Evolutionary conservation across 305 asterid species (phyloP), one percentile per base, ranked within the genome.

Genomic region (Stenogyne calaminthoides): DNA sequence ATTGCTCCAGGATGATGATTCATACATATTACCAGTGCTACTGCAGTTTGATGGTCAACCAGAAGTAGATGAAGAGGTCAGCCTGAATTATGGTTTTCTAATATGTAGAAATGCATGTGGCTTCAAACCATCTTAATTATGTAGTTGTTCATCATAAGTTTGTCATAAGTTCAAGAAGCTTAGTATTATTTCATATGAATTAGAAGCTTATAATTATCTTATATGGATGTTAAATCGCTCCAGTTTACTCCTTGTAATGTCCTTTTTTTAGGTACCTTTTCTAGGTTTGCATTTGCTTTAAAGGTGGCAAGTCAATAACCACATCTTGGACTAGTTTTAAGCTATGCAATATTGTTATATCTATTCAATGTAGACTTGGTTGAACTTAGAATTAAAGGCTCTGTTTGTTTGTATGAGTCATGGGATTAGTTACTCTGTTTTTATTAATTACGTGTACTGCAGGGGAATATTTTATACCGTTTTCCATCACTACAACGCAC

Each of bases 401-500:
- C 3, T 2, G 2, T 25, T 25, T 25, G 29, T 25, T n/a, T 25
- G 29, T 10, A 20, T 62, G 37, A 54, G 52, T 54, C 4, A n/a
- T 54, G 29, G 49, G 22, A 22, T 63, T 36, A 36, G 47, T 36
- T 34, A 34, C 25, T 62, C 8, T 7, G 2, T 34, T 20, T 68
- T 29, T 61, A 10, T 68, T n/a, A 5, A 63, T 18, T 39, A 10
- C 70, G 2, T 64, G 70, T 76, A 51, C 72, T 78, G 84, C 92
- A 95, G 99, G 99, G 99, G 49, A 91, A 92, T 77, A 95, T 95
- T 78, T 82, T 95, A 71, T 95, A 95, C 87, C 90, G 93, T 64
- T 95, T 95, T 80, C 98, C 99, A 69, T 91, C 97, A 60, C 85
- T 95, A 51, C 99, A 95, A 81, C 99, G 99, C 68, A 95, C 99